Evolutionary conservation across 2,329 filamentous ascomycete genomes (phyloP).

Genomic region (Fusarium pseudograminearum): DNA sequence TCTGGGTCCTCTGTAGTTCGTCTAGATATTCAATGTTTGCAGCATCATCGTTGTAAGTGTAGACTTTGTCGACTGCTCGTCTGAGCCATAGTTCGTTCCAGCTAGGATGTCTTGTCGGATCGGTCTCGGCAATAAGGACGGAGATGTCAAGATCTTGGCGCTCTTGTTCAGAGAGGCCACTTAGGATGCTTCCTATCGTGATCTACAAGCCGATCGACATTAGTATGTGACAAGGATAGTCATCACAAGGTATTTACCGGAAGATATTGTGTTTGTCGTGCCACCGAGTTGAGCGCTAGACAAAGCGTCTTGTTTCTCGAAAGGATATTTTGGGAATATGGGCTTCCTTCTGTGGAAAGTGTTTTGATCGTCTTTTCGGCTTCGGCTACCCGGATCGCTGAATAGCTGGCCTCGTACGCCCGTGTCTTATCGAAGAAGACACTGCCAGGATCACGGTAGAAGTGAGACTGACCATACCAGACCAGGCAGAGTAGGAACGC

Average conservation of each 20-base stretch:
- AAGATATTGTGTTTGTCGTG: conserved; percentile 25
- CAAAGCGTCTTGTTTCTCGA: conserved; percentile 13
- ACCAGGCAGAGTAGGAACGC: conserved; percentile 7
- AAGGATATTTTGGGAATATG: accelerated
- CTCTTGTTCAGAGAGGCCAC: conserved; percentile 14
- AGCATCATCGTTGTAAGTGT: conserved; percentile 4
- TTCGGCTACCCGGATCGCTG: neutral
- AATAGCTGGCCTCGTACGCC: conserved; percentile 20
- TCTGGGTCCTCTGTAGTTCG: neutral
- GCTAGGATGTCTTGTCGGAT: conserved; percentile 12
- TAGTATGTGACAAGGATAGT: accelerated
- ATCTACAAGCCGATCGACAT: neutral
- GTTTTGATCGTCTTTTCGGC: neutral
- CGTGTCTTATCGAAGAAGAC: conserved; percentile 22
- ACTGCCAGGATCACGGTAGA: conserved; percentile 28
- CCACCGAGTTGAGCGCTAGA: conserved; percentile 16
- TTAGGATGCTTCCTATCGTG: conserved; percentile 22
- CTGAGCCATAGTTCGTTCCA: conserved; percentile 24
- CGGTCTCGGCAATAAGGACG: conserved; percentile 21
- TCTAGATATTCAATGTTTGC: neutral
- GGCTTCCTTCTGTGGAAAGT: neutral
- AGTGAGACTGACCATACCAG: conserved; percentile 14
- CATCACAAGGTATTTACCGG: neutral
- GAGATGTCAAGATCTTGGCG: conserved; percentile 22
- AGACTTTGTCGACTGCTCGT: conserved; percentile 14